Evolutionary conservation across 2,329 filamentous ascomycete species (phyloP), one percentile per base, ranked within the genome.

Genomic region (Diaporthe citriasiana): DNA sequence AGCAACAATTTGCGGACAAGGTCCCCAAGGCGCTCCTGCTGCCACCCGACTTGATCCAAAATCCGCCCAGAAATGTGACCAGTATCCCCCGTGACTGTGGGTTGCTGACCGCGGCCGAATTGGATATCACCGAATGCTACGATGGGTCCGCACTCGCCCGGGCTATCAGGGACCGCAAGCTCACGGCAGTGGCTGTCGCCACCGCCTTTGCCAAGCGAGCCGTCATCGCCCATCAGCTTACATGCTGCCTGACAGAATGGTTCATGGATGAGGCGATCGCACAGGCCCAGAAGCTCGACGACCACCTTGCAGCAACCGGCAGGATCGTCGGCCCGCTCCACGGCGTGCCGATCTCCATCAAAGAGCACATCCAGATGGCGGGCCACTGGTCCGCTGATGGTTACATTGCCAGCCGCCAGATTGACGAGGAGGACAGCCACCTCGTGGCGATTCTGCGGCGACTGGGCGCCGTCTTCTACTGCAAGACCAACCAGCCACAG

Each of bases 401-500:
- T 1, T 89, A 92, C 73, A 83, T 88, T 15, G 8, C 85, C 83
- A 40, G 84, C 87, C 76, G 89, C 85, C 55, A 83, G 84, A 75
- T 84, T 85, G 87, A 88, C 19, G 79, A 82, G 15, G 81, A 85
- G 42, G 89, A 92, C 78, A 85, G 89, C 8, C 87, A 89, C 0
- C 84, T 93, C 40, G 87, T 92, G 0, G 84, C 86, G 0, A 83
- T 92, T 1, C 82, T 93, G 13, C 83, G 88, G 50, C 83, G 83
- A 22, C 84, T 90, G 0, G 92, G 92, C 1, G 92, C 91, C 1
- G 86, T 93, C 1, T 84, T 91, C 60, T 91, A 92, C 78, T 89
- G 89, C 74, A 93, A 94, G 80, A 94, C 93, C 0, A 94, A 93
- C 72, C 87, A 93, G 8, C 92, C 92, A 0, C 89, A 91, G 77